A percentile compares a stretch with the other conserved stretches of the same genome.
These are phyloP conservation scores for Gossypium raimondii DNA, from an alignment of 345 rosid genomes.

Conservation along the genomic window DNA sequence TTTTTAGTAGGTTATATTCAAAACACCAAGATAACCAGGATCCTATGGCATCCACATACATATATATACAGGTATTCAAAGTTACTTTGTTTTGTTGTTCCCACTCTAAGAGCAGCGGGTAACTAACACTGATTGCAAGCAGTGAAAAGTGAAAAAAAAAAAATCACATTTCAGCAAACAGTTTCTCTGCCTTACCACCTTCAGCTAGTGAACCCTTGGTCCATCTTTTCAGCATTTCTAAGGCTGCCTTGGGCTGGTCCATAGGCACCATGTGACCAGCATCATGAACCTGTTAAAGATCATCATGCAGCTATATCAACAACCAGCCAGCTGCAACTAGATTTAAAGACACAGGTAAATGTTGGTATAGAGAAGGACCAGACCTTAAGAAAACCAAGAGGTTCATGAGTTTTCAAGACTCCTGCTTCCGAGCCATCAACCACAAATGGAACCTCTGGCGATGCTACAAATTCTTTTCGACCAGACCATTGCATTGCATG, in stretches of 20 bases:
- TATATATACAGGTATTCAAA: slow-evolving; percentile 5
- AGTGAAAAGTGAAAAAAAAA: background rate
- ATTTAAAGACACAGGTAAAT: background rate
- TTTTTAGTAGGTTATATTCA: background rate
- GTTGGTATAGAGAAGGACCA: background rate
- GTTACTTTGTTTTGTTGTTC: background rate
- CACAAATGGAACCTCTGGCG: slow-evolving; percentile 60
- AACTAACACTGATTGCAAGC: background rate
- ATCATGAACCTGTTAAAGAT: slow-evolving; percentile 58
- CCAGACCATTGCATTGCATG: slow-evolving; percentile 99
- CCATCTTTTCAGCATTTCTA: slow-evolving; percentile 90
- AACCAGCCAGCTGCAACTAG: background rate
- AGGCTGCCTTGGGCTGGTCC: slow-evolving; percentile 91
- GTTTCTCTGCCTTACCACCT: slow-evolving; percentile 23
- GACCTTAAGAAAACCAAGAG: slow-evolving; percentile 93
- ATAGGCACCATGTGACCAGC: slow-evolving; percentile 99
- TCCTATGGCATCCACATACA: background rate
- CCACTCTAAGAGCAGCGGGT: background rate
- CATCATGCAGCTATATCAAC: slow-evolving; percentile 17
- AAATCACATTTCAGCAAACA: slow-evolving; percentile 66
- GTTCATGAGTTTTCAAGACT: slow-evolving; percentile 57
- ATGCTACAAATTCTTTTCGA: slow-evolving; percentile 50
- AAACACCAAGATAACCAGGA: background rate
- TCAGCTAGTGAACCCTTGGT: slow-evolving; percentile 45
- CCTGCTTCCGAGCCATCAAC: slow-evolving; percentile 86